Conservation (phyloP, 352 stramenopile species). For the Phytophthora sp. region DNA sequence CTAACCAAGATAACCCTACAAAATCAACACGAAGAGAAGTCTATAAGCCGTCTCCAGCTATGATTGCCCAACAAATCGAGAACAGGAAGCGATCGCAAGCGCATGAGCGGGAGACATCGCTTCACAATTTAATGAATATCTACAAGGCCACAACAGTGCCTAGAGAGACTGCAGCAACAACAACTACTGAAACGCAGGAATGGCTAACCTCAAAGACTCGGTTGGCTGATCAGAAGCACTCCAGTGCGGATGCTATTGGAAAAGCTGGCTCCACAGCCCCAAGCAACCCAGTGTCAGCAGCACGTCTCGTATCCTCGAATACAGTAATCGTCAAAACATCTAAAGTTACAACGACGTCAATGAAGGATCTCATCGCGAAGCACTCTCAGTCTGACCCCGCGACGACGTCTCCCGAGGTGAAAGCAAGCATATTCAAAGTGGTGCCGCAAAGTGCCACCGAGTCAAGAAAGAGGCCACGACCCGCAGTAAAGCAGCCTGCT, state of each 20-base stretch:
- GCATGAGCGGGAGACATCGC: constrained; percentile 26
- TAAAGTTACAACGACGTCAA: constrained; percentile 32
- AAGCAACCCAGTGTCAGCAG: too few species aligned
- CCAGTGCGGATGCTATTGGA: too few species aligned
- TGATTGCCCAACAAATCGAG: constrained; percentile 23
- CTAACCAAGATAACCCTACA: background rate
- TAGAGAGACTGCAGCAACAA: background rate
- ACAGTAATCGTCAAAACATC: constrained; percentile 13
- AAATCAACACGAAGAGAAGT: constrained; percentile 3
- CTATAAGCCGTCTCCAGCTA: constrained; percentile 1
- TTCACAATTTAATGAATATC: constrained; percentile 24
- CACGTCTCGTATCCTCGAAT: constrained; percentile 7
- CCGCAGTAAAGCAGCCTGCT: constrained; percentile 11
- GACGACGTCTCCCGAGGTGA: constrained; percentile 1
- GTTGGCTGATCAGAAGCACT: background rate
- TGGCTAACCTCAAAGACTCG: constrained; percentile 10
- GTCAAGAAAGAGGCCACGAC: constrained; percentile 31
- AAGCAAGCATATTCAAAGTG: background rate
- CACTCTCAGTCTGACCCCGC: constrained; percentile 21
- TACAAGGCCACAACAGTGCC: constrained; percentile 15
- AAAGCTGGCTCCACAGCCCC: too few species aligned
- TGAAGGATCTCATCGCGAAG: constrained; percentile 46
- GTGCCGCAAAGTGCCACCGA: constrained; percentile 19
- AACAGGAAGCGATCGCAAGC: constrained; percentile 30
- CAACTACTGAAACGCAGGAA: background rate